Base-by-base conservation (phyloP, 164 flowering plant species). In the Aristolochia contorta region DNA sequence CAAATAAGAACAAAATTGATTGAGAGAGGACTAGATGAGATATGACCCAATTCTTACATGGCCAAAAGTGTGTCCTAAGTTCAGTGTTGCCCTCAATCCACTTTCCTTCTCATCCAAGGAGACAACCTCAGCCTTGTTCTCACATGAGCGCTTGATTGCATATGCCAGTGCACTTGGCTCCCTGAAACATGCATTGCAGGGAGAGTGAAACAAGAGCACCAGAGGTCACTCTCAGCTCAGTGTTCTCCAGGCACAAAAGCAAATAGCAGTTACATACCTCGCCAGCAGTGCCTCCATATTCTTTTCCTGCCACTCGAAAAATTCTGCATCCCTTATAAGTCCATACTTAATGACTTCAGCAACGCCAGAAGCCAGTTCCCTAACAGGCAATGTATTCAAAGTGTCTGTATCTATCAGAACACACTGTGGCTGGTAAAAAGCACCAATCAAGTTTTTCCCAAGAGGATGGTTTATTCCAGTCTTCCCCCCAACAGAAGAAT, bases 401-500 rank as follows among this genome's bases (percentile, higher is more conserved):
- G 99, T 88, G 66, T 88, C 82, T 4, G 96, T 94, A 63, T 94
- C 99, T 63, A 94, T 68, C 27, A 94, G 85, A 49, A 94, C 99
- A 74, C 97, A 85, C 57, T 94, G 99, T 47, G 99, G 99, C 70
- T 94, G 99, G 78, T 86, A 94, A 67, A 94, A 94, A 62, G 99
- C 96, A 54, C 99, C 99, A 62, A 94, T 86, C 78, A 94, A 66
- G 71, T 94, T 94, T 74, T 94, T 94, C 62, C 99, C 99, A 49
- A 88, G 84, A 0, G 66, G 80, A 65, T 91, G 97, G 71, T 94
- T 94, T 67, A 94, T 88, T 57, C 96, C 99, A 43, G 99, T 94
- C 75, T 94, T 94, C 0, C 99, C 99, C 43, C 99, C 99, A 75
- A 94, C 99, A 18, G 99, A 94, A 67, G 99, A 94, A 75, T 94